Percentiles rank a stretch among this genome's conserved stretches.
These are phyloP conservation scores for Hanseniaspora mollemarum DNA, from an alignment of 805 yeast species.

Conservation along the genomic window DNA sequence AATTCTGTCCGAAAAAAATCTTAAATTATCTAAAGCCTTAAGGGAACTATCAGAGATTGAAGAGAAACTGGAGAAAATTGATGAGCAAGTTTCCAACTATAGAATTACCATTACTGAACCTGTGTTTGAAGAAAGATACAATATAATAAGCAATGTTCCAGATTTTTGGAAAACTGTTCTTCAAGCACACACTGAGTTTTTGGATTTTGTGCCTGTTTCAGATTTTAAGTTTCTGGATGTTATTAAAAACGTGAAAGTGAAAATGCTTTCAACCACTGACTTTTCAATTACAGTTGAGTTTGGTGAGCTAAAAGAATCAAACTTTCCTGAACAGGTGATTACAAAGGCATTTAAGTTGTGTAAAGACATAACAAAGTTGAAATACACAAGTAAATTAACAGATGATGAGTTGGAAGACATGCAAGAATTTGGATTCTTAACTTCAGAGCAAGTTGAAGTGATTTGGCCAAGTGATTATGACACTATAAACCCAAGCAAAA, in stretches of 20 bases:
- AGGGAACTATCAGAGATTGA: slow-evolving; percentile 47
- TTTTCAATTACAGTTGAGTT: slow-evolving; percentile 45
- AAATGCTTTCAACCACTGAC: neutral
- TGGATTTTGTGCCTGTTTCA: slow-evolving; percentile 62
- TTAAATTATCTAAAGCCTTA: slow-evolving; percentile 26
- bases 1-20: slow-evolving; percentile 9
- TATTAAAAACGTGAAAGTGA: slow-evolving; percentile 36
- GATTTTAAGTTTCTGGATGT: slow-evolving; percentile 67
- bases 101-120: slow-evolving; percentile 44
- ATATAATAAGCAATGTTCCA: slow-evolving; percentile 44
- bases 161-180: slow-evolving; percentile 81
- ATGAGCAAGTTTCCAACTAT: slow-evolving; percentile 45
- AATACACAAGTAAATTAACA: slow-evolving; percentile 21
- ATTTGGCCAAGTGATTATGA: slow-evolving; percentile 60
- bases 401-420: slow-evolving; percentile 34
- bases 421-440: slow-evolving; percentile 45
- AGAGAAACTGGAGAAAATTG: slow-evolving; percentile 47
- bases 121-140: slow-evolving; percentile 48
- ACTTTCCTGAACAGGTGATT: slow-evolving; percentile 47
- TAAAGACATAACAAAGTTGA: slow-evolving; percentile 20
- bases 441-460: slow-evolving; percentile 44
- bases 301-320: slow-evolving; percentile 36
- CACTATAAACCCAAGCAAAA: slow-evolving; percentile 43
- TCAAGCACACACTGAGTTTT: slow-evolving; percentile 74
- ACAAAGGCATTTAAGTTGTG: slow-evolving; percentile 46